Evolutionary conservation across 768 basidiomycete genomes (phyloP).

Genomic region (Albatrellus ellisii): DNA sequence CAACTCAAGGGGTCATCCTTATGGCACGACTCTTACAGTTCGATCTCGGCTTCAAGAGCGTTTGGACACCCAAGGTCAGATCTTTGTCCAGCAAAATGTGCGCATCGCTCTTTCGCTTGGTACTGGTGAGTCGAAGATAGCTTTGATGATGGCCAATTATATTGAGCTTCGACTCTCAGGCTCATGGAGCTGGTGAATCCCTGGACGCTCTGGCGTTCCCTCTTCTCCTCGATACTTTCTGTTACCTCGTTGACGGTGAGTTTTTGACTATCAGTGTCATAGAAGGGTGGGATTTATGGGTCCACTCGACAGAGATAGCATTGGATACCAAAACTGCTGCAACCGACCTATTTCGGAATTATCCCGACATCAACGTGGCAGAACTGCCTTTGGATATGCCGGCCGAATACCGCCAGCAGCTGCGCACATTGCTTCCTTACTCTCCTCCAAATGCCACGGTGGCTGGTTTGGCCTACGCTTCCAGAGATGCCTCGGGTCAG

Average conservation of each 20-base stretch:
- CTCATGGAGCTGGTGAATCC: conserved; percentile 37
- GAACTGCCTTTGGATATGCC: conserved; percentile 47
- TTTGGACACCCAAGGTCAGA: conserved; percentile 41
- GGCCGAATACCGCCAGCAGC: conserved; percentile 38
- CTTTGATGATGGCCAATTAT: background rate
- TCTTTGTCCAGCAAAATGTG: conserved; percentile 31
- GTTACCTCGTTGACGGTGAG: conserved; percentile 63
- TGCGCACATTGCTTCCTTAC: conserved; percentile 45
- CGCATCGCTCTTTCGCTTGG: conserved; percentile 26
- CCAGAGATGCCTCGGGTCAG: conserved; percentile 40
- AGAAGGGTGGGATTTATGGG: background rate
- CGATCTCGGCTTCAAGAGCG: conserved; percentile 46
- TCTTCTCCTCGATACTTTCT: conserved; percentile 59
- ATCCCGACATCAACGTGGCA: conserved; percentile 36
- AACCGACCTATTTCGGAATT: conserved; percentile 53
- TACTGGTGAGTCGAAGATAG: conserved; percentile 8
- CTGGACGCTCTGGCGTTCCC: conserved; percentile 48
- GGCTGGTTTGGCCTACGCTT: conserved; percentile 42
- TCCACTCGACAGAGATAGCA: conserved; percentile 40
- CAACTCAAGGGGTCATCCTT: conserved; percentile 34
- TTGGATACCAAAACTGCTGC: conserved; percentile 37
- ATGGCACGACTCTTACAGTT: conserved; percentile 63
- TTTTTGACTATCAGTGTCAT: conserved; percentile 1
- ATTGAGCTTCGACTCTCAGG: conserved; percentile 31
- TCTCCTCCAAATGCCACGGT: conserved; percentile 38